Base-by-base conservation (phyloP, 225 moss, liverwort and hornwort genomes). In the Pseudisothecium myosuroides region DNA sequence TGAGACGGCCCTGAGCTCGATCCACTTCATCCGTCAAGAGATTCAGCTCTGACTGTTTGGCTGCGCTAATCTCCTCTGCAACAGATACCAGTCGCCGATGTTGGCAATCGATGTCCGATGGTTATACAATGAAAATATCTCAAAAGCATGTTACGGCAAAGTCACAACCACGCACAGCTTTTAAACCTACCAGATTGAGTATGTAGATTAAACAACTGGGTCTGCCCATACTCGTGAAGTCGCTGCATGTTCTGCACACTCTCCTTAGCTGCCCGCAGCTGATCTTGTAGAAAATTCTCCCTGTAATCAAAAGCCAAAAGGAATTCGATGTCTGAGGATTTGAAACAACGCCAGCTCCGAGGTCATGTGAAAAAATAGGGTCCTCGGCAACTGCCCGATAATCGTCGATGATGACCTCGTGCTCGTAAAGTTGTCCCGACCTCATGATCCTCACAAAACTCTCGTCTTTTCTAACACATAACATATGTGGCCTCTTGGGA, bases 61-160 rank as follows among this genome's bases (percentile, higher is more conserved):
- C 98, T 80, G 98, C 98, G 87, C 98, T 92, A 74, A 96, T 96
- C 93, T 98, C 98, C 97, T 98, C 98, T 98, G 98, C 92, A 94
- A 89, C 83, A 89, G 59, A 85, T 50, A 71, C 81, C 66, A 85
- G 87, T 71, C 59, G 61, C 60, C 80, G 65, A 83, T 56, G 60
- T 64, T 90, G 65, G 83, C 50, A 84, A 86, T 82, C 86, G 54
- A 50, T 56, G 49, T 76, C 88, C 63, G 61, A 85, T 78, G 58
- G 24, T 64, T n/a, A 83, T 56, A 80, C 39, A 32, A 22, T 67
- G 45, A 80, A 41, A 68, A 67, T 19, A 55, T 52, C 47, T 87
- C 81, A 85, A 71, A 77, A 59, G 68, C 32, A 83, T 43, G 72
- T 66, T 79, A 83, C 62, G 59, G 36, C 83, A 37, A n/a, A 78